Percentiles rank a stretch among this genome's conserved stretches.
Conservation (phyloP, 805 yeast species). For the Metschnikowia baotianmanensis region DNA sequence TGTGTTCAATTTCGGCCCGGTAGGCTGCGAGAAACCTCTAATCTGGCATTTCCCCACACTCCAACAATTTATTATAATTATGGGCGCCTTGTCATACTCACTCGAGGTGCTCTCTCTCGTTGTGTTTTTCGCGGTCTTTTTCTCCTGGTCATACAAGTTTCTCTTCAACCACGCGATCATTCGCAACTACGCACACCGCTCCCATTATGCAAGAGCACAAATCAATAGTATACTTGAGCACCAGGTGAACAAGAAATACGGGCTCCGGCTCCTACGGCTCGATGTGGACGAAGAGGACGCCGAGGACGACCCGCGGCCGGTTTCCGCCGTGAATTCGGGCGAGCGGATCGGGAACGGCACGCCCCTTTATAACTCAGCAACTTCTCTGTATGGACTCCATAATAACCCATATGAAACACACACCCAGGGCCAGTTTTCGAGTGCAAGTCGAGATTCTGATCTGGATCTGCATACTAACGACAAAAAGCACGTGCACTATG, state of each 20-base stretch:
- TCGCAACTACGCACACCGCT: conserved; percentile 23
- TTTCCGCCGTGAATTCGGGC: not conserved
- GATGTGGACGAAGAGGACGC: conserved; percentile 18
- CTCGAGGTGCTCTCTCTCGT: conserved; percentile 18
- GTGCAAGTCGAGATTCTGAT: too few relatives aligned
- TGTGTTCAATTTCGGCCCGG: too few relatives aligned
- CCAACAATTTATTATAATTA: not conserved
- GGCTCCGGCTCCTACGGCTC: conserved; percentile 17
- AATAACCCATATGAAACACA: not conserved
- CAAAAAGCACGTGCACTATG: conserved; percentile 3
- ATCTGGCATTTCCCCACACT: not conserved
- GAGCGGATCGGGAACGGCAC: not conserved
- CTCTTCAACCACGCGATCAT: conserved; percentile 27
- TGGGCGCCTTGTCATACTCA: conserved; percentile 4
- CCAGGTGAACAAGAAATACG: conserved; percentile 19
- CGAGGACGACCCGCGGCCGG: not conserved
- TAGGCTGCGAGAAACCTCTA: not conserved
- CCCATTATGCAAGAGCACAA: conserved; percentile 19
- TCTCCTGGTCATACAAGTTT: conserved; percentile 22
- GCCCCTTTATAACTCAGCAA: not conserved
- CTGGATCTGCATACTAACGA: not conserved
- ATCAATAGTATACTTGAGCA: conserved; percentile 26
- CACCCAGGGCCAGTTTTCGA: too few relatives aligned
- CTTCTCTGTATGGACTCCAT: not conserved
- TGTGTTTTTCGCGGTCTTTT: conserved; percentile 13